Evolutionary conservation across 257 asterid genomes (phyloP), one percentile per base, ranked within the genome.

Genomic region (Sherardia arvensis): DNA sequence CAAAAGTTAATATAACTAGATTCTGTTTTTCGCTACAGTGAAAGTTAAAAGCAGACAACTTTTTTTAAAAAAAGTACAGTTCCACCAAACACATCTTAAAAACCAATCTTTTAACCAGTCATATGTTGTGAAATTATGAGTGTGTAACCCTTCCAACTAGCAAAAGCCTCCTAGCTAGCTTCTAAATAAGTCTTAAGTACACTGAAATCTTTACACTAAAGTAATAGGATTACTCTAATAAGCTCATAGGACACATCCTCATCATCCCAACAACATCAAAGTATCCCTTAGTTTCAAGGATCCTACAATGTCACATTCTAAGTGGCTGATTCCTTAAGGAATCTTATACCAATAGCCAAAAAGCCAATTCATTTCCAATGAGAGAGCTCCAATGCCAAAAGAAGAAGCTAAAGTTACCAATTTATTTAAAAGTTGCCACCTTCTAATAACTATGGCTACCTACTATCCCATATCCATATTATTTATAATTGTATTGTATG

Each of bases 291-390:
- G 25, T 14, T 28, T 10, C 47, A 49, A 25, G 18, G 21, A 21
- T 28, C 65, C 38, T 49, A n/a, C n/a, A 43, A 70, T 71, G 78
- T 65, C 78, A 66, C 62, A 22, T 68, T 73, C 30, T 65, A 6
- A 59, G 30, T 73, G 81, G 76, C 68, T 73, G 76, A 68, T 73
- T 73, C 53, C 69, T 48, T 60, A 77, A 71, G 78, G 80, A 74
- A 74, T 80, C 80, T 74, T 71, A 11, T 68, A 65, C 62, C 53
- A 59, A 36, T 55, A 7, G 68, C 68, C 68, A 47, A 48, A 63
- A 28, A 27, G 70, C 20, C 69, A 62, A 21, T 65, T 56, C 40
- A 23, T 65, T 65, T 61, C 72, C 59, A 67, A 33, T 66, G n/a
- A 36, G 15, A 43, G 33, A 28, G 14, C 73, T 67, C 70, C 47